phyloP scores from a whole-genome alignment of 2,329 filamentous ascomycete species.

The Pseudogymnoascus verrucosus region DNA sequence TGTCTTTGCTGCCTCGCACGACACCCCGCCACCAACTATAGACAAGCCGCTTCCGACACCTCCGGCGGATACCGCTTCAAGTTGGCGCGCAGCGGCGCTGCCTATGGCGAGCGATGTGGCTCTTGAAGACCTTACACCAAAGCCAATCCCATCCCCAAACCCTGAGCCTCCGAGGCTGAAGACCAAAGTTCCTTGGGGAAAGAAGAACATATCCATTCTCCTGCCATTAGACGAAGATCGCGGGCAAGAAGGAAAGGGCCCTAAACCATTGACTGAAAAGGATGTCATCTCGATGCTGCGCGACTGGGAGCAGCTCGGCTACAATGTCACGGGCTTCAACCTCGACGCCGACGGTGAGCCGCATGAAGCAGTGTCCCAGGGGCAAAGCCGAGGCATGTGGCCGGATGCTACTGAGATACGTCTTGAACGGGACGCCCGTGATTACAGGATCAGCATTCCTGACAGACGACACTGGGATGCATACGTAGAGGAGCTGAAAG shows the following conservation, averaged over 20 bases:
- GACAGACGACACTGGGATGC: slow-evolving; percentile 52
- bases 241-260: slow-evolving; percentile 47
- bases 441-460: slow-evolving; percentile 59
- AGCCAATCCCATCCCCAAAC: slow-evolving; percentile 21
- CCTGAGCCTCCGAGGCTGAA: slow-evolving; percentile 48
- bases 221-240: slow-evolving; percentile 61
- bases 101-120: slow-evolving; percentile 12
- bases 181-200: slow-evolving; percentile 68
- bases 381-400: slow-evolving; percentile 61
- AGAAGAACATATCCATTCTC: slow-evolving; percentile 64
- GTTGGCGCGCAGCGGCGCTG: slow-evolving; percentile 19
- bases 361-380: slow-evolving; percentile 15
- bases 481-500: slow-evolving; percentile 75
- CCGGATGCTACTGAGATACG: slow-evolving; percentile 53
- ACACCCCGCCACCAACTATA: not conserved
- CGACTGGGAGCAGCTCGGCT: slow-evolving; percentile 62
- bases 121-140: slow-evolving; percentile 13
- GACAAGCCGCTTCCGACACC: slow-evolving; percentile 10
- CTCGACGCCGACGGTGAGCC: slow-evolving; percentile 39
- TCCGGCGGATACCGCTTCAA: not conserved
- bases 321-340: slow-evolving; percentile 61
- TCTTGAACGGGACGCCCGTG: slow-evolving; percentile 43
- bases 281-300: slow-evolving; percentile 55
- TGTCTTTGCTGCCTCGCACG: slow-evolving; percentile 6
- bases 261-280: slow-evolving; percentile 44